Evolutionary conservation across 306 rosid species (phyloP).

Genomic region (Trifolium pratense): DNA sequence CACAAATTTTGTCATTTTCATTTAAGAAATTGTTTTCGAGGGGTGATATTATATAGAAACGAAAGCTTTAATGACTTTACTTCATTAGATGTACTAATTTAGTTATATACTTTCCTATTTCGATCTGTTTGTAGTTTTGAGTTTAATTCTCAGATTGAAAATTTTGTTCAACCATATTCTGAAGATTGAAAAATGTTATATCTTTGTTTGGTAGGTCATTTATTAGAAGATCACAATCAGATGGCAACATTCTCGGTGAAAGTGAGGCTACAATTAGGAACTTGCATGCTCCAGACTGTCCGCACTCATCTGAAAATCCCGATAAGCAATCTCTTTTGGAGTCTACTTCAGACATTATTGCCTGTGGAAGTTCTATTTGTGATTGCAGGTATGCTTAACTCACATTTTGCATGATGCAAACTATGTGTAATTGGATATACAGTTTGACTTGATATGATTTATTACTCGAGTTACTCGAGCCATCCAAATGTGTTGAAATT

Average conservation of each 20-base stretch:
- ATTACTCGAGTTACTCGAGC: conserved; percentile 9
- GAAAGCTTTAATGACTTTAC: too few species aligned
- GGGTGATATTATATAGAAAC: neutral
- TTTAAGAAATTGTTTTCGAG: neutral
- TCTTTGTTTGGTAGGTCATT: conserved; percentile 69
- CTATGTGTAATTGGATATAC: conserved; percentile 7
- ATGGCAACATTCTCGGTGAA: conserved; percentile 68
- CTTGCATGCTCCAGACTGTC: conserved; percentile 48
- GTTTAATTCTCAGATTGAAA: too few species aligned
- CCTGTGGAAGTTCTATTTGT: conserved; percentile 61
- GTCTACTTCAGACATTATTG: conserved; percentile 55
- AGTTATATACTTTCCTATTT: too few species aligned
- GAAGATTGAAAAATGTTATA: too few species aligned
- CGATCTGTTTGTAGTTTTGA: too few species aligned
- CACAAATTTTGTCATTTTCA: conserved; percentile 26
- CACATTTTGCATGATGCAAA: conserved; percentile 12
- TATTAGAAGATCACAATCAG: conserved; percentile 88
- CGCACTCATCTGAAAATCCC: conserved; percentile 49
- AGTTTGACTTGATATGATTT: conserved; percentile 34
- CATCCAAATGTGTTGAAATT: conserved; percentile 43
- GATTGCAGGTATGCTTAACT: conserved; percentile 65
- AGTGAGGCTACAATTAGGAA: conserved; percentile 53
- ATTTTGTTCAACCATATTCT: too few species aligned
- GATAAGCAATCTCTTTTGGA: conserved; percentile 52
- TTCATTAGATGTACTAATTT: too few species aligned